A percentile compares a stretch with the other conserved stretches of the same genome.
Evolutionary conservation across 2,329 filamentous ascomycete species (phyloP).

Genomic region (Fusarium sp.): DNA sequence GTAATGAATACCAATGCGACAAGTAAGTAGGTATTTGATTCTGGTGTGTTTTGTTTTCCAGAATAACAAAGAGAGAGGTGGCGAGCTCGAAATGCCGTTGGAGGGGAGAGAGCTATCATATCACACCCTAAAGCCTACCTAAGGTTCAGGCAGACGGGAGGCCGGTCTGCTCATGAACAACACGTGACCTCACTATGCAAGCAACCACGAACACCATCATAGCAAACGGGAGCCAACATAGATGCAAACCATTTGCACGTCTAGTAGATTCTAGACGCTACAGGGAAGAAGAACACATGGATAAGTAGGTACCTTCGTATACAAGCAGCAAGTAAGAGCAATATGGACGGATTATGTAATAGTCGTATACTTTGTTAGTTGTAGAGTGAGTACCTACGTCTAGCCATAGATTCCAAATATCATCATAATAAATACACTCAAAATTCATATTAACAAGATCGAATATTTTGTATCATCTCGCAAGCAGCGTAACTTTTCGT

Average conservation of each 20-base stretch:
- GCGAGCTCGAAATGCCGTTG: not conserved
- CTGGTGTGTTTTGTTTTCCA: not conserved
- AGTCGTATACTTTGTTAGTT: not conserved
- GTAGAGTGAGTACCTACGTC: not conserved
- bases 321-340: not conserved
- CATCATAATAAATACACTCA: not conserved
- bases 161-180: not conserved
- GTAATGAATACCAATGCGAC: not conserved
- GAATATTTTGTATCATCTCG: conserved; percentile 38
- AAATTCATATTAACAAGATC: conserved; percentile 1
- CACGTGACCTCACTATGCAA: not conserved
- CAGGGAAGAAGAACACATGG: not conserved
- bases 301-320: not conserved
- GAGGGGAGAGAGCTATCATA: not conserved
- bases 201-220: not conserved
- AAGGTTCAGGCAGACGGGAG: not conserved
- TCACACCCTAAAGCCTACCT: not conserved
- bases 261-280: not conserved
- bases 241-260: not conserved
- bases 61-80: not conserved
- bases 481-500: conserved; percentile 43
- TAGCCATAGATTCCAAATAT: not conserved
- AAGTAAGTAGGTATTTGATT: not conserved
- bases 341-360: not conserved
- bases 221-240: not conserved